Evolutionary conservation across 1,284 basidiomycete species (phyloP).

Genomic region (Trametes versicolor): DNA sequence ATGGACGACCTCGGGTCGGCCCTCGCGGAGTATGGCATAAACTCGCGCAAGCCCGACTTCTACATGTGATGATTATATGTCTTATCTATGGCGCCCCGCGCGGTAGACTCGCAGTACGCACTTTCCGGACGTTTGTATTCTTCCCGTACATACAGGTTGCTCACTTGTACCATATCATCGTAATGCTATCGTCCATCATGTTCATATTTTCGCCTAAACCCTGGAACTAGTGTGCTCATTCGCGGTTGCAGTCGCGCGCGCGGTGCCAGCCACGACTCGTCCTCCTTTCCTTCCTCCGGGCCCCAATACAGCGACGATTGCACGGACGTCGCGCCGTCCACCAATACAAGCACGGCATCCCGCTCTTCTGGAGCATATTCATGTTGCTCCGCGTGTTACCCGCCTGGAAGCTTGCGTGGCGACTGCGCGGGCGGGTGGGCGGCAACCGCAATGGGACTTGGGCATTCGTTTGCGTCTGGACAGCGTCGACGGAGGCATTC

Average conservation of each 20-base stretch:
- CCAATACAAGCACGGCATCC: conserved; percentile 84
- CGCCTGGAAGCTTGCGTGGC: conserved; percentile 74
- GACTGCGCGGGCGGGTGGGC: conserved; percentile 57
- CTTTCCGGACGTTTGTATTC: conserved; percentile 28
- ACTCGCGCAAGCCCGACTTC: conserved; percentile 92
- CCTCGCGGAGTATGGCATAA: conserved; percentile 95
- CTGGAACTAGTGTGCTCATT: too few species aligned
- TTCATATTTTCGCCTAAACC: not conserved
- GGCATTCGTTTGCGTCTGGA: conserved; percentile 63
- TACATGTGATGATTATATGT: conserved; percentile 66
- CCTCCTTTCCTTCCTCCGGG: not conserved
- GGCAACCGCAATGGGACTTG: conserved; percentile 56
- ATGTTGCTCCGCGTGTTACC: conserved; percentile 76
- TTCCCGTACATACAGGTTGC: conserved; percentile 22
- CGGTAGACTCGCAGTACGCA: conserved; percentile 9
- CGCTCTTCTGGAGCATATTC: conserved; percentile 79
- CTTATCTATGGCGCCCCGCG: conserved; percentile 7
- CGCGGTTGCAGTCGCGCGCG: too few species aligned
- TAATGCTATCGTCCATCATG: conserved; percentile 31
- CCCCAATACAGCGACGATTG: conserved; percentile 44
- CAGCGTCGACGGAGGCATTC: conserved; percentile 43
- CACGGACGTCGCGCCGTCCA: conserved; percentile 69
- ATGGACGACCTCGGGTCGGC: conserved; percentile 98
- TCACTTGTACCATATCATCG: conserved; percentile 38
- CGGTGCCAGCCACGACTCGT: too few species aligned